Conservation (phyloP, 2,329 filamentous ascomycete genomes). For the Calonectria multiphialidica region DNA sequence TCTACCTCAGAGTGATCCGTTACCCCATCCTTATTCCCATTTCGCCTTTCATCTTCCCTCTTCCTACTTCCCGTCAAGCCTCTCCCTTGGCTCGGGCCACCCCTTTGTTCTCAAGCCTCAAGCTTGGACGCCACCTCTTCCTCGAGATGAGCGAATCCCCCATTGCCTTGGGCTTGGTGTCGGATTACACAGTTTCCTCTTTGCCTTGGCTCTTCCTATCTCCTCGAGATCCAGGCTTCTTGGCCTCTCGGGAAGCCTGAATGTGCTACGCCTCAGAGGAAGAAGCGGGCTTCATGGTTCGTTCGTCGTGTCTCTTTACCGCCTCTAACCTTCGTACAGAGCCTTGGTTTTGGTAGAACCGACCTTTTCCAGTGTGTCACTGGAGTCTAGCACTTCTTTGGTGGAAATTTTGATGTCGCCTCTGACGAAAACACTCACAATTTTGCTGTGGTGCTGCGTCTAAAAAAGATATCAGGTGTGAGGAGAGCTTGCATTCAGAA, state of each 20-base stretch:
- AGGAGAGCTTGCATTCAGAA: not conserved
- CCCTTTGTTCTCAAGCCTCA: not conserved
- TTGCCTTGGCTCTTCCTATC: not conserved
- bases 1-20: not conserved
- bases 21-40: not conserved
- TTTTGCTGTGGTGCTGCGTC: not conserved
- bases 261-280: not conserved
- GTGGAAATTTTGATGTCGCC: not conserved
- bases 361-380: not conserved
- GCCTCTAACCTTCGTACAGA: not conserved
- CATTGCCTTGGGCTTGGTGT: not conserved
- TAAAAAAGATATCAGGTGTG: not conserved
- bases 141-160: not conserved
- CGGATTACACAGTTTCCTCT: not conserved
- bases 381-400: not conserved
- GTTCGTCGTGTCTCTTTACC: not conserved
- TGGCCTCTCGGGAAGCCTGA: not conserved
- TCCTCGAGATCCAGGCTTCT: not conserved
- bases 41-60: not conserved
- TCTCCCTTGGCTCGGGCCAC: not conserved
- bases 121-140: not conserved
- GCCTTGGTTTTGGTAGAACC: not conserved
- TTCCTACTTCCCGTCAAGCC: not conserved
- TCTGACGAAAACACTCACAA: not conserved
- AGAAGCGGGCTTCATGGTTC: not conserved